Conservation (phyloP, 306 rosid genomes). For the barrel medic (Medicago truncatula) region DNA sequence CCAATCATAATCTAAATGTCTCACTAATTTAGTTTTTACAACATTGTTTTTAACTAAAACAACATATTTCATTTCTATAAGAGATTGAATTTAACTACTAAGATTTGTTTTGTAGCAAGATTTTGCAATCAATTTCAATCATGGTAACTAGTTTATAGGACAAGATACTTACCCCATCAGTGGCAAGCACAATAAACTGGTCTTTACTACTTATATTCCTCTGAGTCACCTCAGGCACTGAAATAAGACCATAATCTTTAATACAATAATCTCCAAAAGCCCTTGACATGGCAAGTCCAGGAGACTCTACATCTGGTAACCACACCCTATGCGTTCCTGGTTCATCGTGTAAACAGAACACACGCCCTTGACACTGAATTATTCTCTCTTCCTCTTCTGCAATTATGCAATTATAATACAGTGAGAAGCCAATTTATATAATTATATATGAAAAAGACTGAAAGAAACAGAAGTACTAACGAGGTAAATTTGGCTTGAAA, state of each 20-base stretch:
- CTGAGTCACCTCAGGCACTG: constrained; percentile 85
- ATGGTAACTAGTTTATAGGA: background rate
- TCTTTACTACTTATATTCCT: constrained; percentile 65
- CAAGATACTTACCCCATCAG: constrained; percentile 79
- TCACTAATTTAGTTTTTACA: too few species aligned
- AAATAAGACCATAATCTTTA: constrained; percentile 81
- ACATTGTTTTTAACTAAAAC: too few species aligned
- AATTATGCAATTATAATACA: constrained; percentile 13
- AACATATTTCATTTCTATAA: too few species aligned
- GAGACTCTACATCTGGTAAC: constrained; percentile 73
- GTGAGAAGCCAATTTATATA: constrained; percentile 1
- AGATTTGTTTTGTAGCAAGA: background rate
- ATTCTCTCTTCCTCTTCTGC: constrained; percentile 94
- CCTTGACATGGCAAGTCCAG: constrained; percentile 93
- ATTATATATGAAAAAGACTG: background rate
- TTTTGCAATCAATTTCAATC: background rate
- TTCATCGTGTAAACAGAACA: constrained; percentile 79
- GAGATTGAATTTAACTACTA: too few species aligned
- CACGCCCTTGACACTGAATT: constrained; percentile 73
- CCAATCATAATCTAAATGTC: too few species aligned
- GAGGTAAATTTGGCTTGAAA: constrained; percentile 94
- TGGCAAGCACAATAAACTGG: constrained; percentile 83
- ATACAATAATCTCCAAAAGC: constrained; percentile 91
- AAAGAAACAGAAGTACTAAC: constrained; percentile 51
- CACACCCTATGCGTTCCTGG: constrained; percentile 88